phyloP scores from a whole-genome alignment of 768 basidiomycete species.

The Phaffia australis region DNA sequence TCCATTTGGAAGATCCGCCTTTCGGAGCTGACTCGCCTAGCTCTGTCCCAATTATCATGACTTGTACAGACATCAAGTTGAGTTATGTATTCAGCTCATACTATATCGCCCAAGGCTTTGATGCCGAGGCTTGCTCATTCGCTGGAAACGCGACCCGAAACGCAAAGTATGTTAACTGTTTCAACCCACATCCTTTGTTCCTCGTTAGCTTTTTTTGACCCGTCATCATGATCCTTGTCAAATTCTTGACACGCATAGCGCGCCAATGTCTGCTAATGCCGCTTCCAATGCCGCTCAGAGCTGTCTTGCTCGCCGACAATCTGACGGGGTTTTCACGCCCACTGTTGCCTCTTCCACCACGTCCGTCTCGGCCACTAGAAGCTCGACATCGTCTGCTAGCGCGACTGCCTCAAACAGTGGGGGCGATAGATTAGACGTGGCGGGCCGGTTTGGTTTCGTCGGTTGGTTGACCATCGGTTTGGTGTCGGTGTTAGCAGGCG shows the following conservation, averaged over 20 bases:
- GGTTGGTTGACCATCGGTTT: too few species aligned
- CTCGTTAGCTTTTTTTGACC: too few species aligned
- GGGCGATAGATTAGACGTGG: not conserved
- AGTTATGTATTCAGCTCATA: slow-evolving; percentile 73
- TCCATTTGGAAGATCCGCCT: not conserved
- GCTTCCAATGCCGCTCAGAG: slow-evolving; percentile 9
- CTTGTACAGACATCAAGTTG: slow-evolving; percentile 55
- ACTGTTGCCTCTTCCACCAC: not conserved
- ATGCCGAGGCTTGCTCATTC: slow-evolving; percentile 61
- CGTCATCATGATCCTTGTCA: too few species aligned
- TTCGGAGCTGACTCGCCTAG: not conserved
- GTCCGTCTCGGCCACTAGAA: not conserved
- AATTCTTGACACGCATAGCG: not conserved
- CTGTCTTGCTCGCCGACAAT: slow-evolving; percentile 11
- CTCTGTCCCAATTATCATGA: not conserved
- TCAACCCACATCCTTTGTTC: too few species aligned
- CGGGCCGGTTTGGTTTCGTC: too few species aligned
- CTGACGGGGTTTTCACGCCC: slow-evolving; percentile 21
- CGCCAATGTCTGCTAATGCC: slow-evolving; percentile 5
- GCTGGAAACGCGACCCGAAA: slow-evolving; percentile 74
- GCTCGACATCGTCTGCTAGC: not conserved
- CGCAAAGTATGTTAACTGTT: slow-evolving; percentile 28
- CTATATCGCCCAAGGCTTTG: slow-evolving; percentile 54
- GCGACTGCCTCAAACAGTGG: not conserved
- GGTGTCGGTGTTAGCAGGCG: too few species aligned